phyloP scores from a whole-genome alignment of 306 rosid genomes.

The Chamaecrista fasciculata region DNA sequence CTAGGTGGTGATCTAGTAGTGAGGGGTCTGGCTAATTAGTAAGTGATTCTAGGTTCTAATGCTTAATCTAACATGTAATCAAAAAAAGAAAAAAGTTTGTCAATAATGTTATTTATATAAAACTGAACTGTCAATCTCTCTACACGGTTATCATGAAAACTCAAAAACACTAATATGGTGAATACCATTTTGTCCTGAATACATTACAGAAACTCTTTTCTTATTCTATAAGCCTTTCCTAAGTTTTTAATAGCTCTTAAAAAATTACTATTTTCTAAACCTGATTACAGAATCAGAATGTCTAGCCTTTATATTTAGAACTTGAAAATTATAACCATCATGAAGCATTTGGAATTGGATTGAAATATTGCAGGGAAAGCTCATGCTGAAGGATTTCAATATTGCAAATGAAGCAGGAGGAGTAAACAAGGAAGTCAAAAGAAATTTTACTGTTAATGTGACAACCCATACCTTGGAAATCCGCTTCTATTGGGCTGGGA shows the following conservation, averaged over 20 bases:
- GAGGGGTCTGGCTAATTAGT: no score
- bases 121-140: not conserved
- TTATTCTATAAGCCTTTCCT: not conserved
- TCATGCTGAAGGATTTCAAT: slow-evolving; percentile 33
- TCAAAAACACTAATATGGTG: no score
- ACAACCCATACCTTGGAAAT: slow-evolving; percentile 24
- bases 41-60: no score
- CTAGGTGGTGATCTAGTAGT: no score
- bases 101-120: not conserved
- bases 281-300: not conserved
- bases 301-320: not conserved
- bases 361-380: slow-evolving; percentile 21
- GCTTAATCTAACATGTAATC: no score
- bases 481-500: slow-evolving; percentile 33
- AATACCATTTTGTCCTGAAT: not conserved
- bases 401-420: slow-evolving; percentile 44
- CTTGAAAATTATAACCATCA: not conserved
- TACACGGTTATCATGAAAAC: no score
- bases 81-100: no score
- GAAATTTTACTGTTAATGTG: slow-evolving; percentile 3
- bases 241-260: not conserved
- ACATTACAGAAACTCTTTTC: not conserved
- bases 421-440: slow-evolving; percentile 15
- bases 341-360: not conserved
- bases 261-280: not conserved